Conservation (phyloP, 2,329 filamentous ascomycete species). For the Lachnellula hyalina region DNA sequence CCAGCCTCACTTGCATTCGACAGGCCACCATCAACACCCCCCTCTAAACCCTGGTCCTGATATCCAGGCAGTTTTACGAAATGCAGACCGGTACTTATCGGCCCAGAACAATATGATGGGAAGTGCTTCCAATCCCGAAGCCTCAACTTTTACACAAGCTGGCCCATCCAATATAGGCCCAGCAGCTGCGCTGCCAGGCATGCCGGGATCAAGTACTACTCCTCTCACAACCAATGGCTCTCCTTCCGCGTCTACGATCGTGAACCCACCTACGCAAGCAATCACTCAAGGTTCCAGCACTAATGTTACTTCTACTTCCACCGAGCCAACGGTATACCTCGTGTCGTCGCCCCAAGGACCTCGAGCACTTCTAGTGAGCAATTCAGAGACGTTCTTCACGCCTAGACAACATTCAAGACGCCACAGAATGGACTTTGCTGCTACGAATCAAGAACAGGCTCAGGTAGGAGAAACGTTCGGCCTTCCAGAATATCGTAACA, state of each 20-base stretch:
- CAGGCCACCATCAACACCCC: slow-evolving; percentile 4
- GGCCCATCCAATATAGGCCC: slow-evolving; percentile 3
- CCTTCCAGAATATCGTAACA: slow-evolving; percentile 25
- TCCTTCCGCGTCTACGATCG: slow-evolving; percentile 8
- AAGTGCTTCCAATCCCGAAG: slow-evolving; percentile 18
- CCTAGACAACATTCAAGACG: slow-evolving; percentile 32
- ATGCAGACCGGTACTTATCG: slow-evolving; percentile 21
- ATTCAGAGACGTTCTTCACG: slow-evolving; percentile 47
- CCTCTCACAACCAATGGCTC: slow-evolving; percentile 13
- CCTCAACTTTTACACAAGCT: slow-evolving; percentile 5
- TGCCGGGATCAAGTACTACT: slow-evolving; percentile 7
- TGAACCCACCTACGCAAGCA: slow-evolving; percentile 15
- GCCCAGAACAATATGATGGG: slow-evolving; percentile 19
- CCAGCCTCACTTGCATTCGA: slow-evolving; percentile 6
- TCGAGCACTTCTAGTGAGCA: slow-evolving; percentile 51
- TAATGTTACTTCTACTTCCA: slow-evolving; percentile 15
- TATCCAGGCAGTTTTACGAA: slow-evolving; percentile 24
- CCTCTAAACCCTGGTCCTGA: slow-evolving; percentile 19
- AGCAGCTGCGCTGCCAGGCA: slow-evolving; percentile 4
- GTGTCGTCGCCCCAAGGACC: slow-evolving; percentile 56
- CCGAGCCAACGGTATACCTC: slow-evolving; percentile 51
- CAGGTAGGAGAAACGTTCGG: slow-evolving; percentile 8
- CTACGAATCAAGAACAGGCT: background rate
- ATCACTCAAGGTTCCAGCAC: slow-evolving; percentile 15
- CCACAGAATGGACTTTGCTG: slow-evolving; percentile 7